Conservation (phyloP, 768 basidiomycete species). For the Paxillus rubicundulus region DNA sequence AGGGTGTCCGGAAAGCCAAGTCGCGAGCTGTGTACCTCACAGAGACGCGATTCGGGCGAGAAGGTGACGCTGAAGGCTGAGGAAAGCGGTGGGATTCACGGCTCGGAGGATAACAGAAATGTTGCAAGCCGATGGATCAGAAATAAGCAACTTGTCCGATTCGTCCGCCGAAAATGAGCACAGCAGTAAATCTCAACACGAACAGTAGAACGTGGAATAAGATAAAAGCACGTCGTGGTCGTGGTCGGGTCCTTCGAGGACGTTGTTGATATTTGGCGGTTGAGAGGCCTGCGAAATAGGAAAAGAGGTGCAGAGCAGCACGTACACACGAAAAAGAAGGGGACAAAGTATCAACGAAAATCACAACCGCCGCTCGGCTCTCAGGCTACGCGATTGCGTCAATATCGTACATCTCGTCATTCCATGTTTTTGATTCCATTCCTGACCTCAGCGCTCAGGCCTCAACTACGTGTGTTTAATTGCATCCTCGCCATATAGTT, state of each 20-base stretch:
- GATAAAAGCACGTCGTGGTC: constrained; percentile 7
- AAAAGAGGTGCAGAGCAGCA: constrained; percentile 1
- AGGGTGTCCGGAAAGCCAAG: not conserved
- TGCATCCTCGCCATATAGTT: not conserved
- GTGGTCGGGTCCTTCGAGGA: not conserved
- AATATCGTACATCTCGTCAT: not conserved
- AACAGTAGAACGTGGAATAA: not conserved
- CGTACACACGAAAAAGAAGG: constrained; percentile 4
- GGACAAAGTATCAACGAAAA: not conserved
- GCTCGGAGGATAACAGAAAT: constrained; percentile 6
- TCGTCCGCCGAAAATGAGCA: constrained; percentile 4
- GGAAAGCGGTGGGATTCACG: constrained; percentile 5
- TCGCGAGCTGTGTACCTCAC: constrained; percentile 1
- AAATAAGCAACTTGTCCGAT: constrained; percentile 7
- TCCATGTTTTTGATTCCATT: not conserved
- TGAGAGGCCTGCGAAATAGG: not conserved
- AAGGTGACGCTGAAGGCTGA: not conserved
- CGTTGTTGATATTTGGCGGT: not conserved
- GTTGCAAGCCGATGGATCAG: not conserved
- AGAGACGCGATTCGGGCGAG: constrained; percentile 10
- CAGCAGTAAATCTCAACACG: not conserved
- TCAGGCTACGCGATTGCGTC: not conserved
- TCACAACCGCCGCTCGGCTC: constrained; percentile 8
- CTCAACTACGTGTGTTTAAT: not conserved
- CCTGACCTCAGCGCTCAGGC: no score